phyloP scores from a whole-genome alignment of 176 grass and related monocot species.

The Carex littledalei region DNA sequence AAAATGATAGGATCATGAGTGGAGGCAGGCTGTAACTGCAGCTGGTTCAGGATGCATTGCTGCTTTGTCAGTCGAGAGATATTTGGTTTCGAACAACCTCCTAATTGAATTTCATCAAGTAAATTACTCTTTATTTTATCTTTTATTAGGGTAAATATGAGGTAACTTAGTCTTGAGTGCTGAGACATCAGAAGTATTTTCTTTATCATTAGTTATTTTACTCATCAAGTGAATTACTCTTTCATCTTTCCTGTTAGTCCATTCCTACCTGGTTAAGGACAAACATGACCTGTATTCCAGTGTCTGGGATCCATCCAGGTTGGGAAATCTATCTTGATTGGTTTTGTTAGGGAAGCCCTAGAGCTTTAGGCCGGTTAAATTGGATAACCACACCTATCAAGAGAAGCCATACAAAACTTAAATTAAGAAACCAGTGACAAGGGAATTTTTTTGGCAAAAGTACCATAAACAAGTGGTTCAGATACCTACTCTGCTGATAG shows the following conservation, averaged over 20 bases:
- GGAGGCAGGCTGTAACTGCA: slow-evolving; percentile 97
- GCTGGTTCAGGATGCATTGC: slow-evolving; percentile 94
- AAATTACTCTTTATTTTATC: slow-evolving; percentile 19
- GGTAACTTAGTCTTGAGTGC: neutral
- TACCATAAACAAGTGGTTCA: neutral
- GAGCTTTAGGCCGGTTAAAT: neutral
- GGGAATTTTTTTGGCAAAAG: neutral
- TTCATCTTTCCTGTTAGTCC: neutral
- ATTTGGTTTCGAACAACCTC: slow-evolving; percentile 71
- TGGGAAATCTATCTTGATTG: neutral
- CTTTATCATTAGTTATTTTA: neutral
- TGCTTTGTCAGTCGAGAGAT: slow-evolving; percentile 99
- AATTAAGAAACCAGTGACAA: neutral
- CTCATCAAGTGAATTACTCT: neutral
- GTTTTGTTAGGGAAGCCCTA: neutral
- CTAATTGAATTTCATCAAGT: slow-evolving; percentile 99
- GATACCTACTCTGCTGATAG: neutral
- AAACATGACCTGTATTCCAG: neutral
- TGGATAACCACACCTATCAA: neutral
- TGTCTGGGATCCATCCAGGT: neutral
- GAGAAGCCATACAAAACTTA: neutral
- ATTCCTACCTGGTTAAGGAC: neutral
- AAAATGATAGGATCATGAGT: slow-evolving; percentile 75
- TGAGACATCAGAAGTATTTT: slow-evolving; percentile 50
- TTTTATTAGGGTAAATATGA: neutral